phyloP scores from a whole-genome alignment of 2,329 filamentous ascomycete genomes.

The Ceratocystis cacaofunesta region DNA sequence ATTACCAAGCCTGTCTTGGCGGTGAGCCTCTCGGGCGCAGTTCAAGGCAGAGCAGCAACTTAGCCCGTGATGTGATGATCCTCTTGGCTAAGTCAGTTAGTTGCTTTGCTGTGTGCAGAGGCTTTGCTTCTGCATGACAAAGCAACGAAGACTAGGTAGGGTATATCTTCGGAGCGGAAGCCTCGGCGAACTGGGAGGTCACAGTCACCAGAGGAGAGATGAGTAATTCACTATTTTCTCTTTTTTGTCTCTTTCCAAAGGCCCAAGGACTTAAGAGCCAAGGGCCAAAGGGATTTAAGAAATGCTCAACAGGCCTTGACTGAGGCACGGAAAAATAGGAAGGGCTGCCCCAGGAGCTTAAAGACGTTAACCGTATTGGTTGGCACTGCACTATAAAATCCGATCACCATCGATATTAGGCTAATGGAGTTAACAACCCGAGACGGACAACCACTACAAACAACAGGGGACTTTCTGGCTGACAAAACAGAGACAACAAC shows the following conservation, averaged over 20 bases:
- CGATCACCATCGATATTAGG: not conserved
- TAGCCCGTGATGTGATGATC: too few relatives aligned
- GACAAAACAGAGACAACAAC: not conserved
- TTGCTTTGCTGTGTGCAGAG: too few relatives aligned
- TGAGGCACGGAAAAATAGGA: too few relatives aligned
- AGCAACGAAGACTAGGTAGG: too few relatives aligned
- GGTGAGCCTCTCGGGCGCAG: too few relatives aligned
- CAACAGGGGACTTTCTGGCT: not conserved
- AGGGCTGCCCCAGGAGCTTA: not conserved
- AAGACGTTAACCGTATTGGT: not conserved
- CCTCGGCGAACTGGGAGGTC: not conserved
- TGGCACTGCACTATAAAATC: not conserved
- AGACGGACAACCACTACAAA: not conserved
- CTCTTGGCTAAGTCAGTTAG: too few relatives aligned
- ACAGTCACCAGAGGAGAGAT: too few relatives aligned
- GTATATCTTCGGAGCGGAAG: not conserved
- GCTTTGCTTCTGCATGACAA: too few relatives aligned
- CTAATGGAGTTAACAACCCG: not conserved
- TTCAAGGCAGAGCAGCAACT: too few relatives aligned
- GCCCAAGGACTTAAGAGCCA: too few relatives aligned
- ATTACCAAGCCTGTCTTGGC: not conserved
- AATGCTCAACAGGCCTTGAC: not conserved
- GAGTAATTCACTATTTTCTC: too few relatives aligned
- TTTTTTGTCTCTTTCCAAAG: too few relatives aligned
- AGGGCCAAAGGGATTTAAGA: not conserved